Conservation (phyloP, 345 rosid species). For the Fremontodendron californicum region DNA sequence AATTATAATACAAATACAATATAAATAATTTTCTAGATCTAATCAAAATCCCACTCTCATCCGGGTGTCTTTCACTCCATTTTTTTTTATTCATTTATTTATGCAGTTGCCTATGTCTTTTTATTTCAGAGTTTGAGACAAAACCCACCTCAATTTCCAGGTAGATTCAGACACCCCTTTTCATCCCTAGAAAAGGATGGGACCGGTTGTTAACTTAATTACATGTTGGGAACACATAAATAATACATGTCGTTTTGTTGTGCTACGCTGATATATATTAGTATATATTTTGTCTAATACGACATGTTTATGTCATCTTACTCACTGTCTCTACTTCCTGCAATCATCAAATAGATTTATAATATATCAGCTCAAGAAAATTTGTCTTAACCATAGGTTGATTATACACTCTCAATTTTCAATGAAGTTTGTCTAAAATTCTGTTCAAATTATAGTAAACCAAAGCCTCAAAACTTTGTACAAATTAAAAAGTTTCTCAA, state of each 20-base stretch:
- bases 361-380: background rate
- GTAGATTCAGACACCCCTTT: constrained; percentile 50
- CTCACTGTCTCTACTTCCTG: background rate
- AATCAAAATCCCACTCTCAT: too few relatives aligned
- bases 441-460: too few relatives aligned
- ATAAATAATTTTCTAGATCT: too few relatives aligned
- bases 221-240: too few relatives aligned
- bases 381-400: background rate
- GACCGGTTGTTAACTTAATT: constrained; percentile 21
- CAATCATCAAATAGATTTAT: background rate
- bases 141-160: constrained; percentile 52
- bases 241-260: background rate
- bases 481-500: background rate
- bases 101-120: constrained; percentile 21
- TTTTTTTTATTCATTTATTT: background rate
- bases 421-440: background rate
- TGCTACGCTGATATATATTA: background rate
- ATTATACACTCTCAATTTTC: background rate
- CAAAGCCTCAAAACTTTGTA: background rate
- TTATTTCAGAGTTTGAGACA: constrained; percentile 29
- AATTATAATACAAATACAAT: too few relatives aligned
- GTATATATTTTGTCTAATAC: too few relatives aligned
- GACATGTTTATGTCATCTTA: background rate
- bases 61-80: background rate
- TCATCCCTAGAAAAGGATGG: constrained; percentile 24